These are phyloP conservation scores for Oligophagozyma castellii DNA, from an alignment of 1,139 yeast species.

Conservation along the genomic window DNA sequence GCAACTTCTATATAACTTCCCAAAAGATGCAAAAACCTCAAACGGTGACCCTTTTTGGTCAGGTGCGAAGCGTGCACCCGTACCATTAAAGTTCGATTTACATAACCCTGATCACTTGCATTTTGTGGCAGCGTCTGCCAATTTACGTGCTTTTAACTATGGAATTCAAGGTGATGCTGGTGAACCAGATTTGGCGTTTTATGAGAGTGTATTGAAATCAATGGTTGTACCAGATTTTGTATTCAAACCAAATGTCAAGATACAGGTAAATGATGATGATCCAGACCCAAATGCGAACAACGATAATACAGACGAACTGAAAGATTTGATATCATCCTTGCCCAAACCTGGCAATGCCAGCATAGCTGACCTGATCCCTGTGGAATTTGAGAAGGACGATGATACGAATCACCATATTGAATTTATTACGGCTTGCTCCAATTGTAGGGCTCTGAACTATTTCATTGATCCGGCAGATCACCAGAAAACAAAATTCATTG, in stretches of 20 bases:
- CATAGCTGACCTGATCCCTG: slow-evolving; percentile 74
- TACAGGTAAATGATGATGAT: slow-evolving; percentile 81
- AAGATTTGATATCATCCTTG: slow-evolving; percentile 53
- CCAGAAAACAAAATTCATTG: slow-evolving; percentile 67
- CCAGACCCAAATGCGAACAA: slow-evolving; percentile 64
- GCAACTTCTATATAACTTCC: slow-evolving; percentile 87
- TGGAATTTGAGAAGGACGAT: slow-evolving; percentile 95
- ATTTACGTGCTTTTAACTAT: slow-evolving; percentile 77
- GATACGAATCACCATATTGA: slow-evolving; percentile 94
- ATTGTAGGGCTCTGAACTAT: slow-evolving; percentile 88
- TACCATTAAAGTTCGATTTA: slow-evolving; percentile 64
- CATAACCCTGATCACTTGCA: slow-evolving; percentile 65
- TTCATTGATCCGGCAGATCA: slow-evolving; percentile 69
- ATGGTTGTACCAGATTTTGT: slow-evolving; percentile 51
- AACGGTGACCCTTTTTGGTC: slow-evolving; percentile 95
- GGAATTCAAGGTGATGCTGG: slow-evolving; percentile 61
- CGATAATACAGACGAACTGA: slow-evolving; percentile 41
- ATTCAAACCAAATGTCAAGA: slow-evolving; percentile 65
- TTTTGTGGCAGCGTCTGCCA: slow-evolving; percentile 81
- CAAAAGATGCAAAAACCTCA: slow-evolving; percentile 82
- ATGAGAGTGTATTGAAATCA: slow-evolving; percentile 35
- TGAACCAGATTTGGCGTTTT: slow-evolving; percentile 31
- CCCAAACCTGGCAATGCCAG: slow-evolving; percentile 87
- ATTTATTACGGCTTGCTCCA: slow-evolving; percentile 93
- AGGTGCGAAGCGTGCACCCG: slow-evolving; percentile 95